phyloP scores from a whole-genome alignment of 2,329 filamentous ascomycete species.

The Chlorencoelia australis region DNA sequence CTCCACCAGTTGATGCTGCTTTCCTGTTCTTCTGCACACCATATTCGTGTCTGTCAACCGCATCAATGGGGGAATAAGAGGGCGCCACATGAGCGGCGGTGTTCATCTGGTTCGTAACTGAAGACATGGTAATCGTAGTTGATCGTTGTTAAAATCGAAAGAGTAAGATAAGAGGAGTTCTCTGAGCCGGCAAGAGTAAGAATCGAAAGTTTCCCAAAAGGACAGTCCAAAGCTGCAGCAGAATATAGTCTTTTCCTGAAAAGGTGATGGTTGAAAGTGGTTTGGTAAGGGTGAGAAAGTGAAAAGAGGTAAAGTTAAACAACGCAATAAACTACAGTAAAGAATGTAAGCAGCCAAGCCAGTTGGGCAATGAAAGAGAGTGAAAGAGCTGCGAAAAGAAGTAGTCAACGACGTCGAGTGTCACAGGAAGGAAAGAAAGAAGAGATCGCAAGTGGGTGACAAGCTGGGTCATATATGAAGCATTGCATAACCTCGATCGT shows the following conservation, averaged over 20 bases:
- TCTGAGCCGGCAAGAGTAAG: conserved; percentile 25
- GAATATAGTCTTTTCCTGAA: conserved; percentile 32
- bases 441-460: conserved; percentile 13
- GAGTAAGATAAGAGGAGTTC: conserved; percentile 11
- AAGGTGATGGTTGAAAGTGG: conserved; percentile 11
- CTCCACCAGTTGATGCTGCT: conserved; percentile 60
- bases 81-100: conserved; percentile 23
- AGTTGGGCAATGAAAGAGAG: conserved; percentile 41
- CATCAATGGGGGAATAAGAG: conserved; percentile 35
- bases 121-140: conserved; percentile 26
- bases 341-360: conserved; percentile 44
- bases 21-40: conserved; percentile 57
- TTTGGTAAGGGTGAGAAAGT: conserved; percentile 20
- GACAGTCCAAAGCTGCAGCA: conserved; percentile 36
- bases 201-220: conserved; percentile 23
- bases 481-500: conserved; percentile 17
- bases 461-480: conserved; percentile 24
- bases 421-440: conserved; percentile 20
- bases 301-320: conserved; percentile 22
- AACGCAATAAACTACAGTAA: conserved; percentile 31
- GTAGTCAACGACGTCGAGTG: conserved; percentile 28
- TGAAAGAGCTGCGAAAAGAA: conserved; percentile 26
- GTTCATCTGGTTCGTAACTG: conserved; percentile 26
- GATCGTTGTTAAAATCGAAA: conserved; percentile 20
- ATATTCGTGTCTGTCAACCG: conserved; percentile 47